These are phyloP conservation scores for Eucalyptus fibrosa DNA, from an alignment of 345 rosid genomes.

Conservation along the genomic window DNA sequence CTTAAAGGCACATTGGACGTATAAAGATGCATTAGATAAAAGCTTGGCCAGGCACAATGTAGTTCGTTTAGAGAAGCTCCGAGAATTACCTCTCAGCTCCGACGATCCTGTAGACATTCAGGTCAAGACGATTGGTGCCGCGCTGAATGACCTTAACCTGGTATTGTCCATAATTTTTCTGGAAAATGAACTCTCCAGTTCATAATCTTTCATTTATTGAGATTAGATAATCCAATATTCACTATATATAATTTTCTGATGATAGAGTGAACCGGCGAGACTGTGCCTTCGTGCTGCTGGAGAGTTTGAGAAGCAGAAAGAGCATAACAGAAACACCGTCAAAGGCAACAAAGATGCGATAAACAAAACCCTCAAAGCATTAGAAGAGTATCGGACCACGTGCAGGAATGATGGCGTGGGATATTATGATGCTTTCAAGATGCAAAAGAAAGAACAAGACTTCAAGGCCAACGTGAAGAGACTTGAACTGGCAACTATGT, in stretches of 20 bases:
- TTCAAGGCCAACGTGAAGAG: conserved; percentile 63
- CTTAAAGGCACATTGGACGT: conserved; percentile 30
- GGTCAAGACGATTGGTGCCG: not conserved
- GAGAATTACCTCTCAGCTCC: conserved; percentile 16
- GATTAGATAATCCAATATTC: too few relatives aligned
- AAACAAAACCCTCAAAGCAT: not conserved
- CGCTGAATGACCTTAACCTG: conserved; percentile 52
- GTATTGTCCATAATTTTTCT: conserved; percentile 5
- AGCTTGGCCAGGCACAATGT: conserved; percentile 9
- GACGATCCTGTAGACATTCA: not conserved
- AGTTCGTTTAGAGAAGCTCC: conserved; percentile 14
- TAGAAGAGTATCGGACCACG: conserved; percentile 16
- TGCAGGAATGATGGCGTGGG: conserved; percentile 20
- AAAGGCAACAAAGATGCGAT: conserved; percentile 4
- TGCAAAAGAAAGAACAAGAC: conserved; percentile 15
- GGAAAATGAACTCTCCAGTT: not conserved
- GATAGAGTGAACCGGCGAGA: not conserved
- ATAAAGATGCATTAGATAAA: conserved; percentile 13
- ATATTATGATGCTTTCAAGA: conserved; percentile 57
- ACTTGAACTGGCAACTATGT: conserved; percentile 50
- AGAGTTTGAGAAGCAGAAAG: conserved; percentile 42
- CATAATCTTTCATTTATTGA: not conserved
- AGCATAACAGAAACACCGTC: conserved; percentile 5
- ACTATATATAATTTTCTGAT: not conserved
- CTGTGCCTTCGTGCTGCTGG: conserved; percentile 45